Evolutionary conservation across 768 basidiomycete species (phyloP).

Genomic region (Daedaleopsis sinensis): DNA sequence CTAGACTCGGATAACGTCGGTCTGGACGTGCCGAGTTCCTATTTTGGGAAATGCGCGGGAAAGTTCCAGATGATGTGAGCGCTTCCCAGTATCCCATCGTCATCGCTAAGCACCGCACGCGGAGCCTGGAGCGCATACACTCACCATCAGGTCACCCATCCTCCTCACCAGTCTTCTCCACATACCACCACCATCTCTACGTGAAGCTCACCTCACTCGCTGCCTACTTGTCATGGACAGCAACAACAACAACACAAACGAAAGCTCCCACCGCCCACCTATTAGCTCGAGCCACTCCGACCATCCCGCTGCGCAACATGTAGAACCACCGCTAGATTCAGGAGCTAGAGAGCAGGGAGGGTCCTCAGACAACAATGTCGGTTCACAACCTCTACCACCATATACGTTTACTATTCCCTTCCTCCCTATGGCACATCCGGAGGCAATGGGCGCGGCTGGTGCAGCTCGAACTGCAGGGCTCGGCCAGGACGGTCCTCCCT

Average conservation of each 20-base stretch:
- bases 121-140: conserved; percentile 1
- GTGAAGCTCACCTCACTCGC: background rate
- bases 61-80: conserved; percentile 14
- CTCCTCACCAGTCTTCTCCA: conserved; percentile 13
- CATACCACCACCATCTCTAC: conserved; percentile 15
- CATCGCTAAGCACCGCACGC: conserved; percentile 11
- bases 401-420: too few relatives aligned
- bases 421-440: too few relatives aligned
- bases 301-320: too few relatives aligned
- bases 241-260: conserved; percentile 15
- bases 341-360: background rate
- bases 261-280: conserved; percentile 10
- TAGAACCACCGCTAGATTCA: background rate
- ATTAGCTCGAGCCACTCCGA: conserved; percentile 13
- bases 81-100: background rate
- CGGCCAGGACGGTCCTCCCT: too few relatives aligned
- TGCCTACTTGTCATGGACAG: conserved; percentile 23
- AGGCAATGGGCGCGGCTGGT: too few relatives aligned
- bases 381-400: too few relatives aligned
- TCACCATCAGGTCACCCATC: background rate
- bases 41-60: conserved; percentile 6
- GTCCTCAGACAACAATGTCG: background rate
- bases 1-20: background rate
- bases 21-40: conserved; percentile 4
- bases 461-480: too few relatives aligned